Base-by-base conservation (phyloP, 139 green algal genomes). In the Chlamydomonas sp. region DNA sequence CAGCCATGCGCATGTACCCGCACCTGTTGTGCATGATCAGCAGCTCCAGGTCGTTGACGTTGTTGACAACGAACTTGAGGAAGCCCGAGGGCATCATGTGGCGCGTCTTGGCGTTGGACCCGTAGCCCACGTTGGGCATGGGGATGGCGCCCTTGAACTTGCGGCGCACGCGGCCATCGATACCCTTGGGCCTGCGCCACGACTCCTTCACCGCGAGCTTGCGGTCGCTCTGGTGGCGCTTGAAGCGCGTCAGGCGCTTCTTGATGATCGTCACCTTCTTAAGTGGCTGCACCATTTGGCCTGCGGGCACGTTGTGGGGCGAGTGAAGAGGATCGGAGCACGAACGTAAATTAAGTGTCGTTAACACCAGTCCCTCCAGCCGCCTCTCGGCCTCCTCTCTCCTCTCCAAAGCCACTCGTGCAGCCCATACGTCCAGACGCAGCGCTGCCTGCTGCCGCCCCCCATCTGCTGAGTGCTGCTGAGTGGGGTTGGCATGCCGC, bases 1-100 rank as follows among this genome's bases (percentile, higher is more conserved):
- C n/a, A n/a, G n/a, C n/a, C 43, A 54, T 54, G 43, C 43, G 16
- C 13, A 63, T 24, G 26, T 34, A 33, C n/a, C n/a, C n/a, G 22
- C 54, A 78, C 80, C 87, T 85, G 93, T 98, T 99, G 90, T 98
- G 94, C 94, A 99, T 97, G 78, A 99, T 75, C 35, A 99, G 85
- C 71, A 99, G 81, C 81, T 99, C 93, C 38, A 99, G 87, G 67
- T 99, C 94, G 67, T 81, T 83, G 10, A 95, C 88, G 75, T 98
- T 99, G 82, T 76, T 66, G 35, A 99, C 90, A 3, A 91, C 69
- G 66, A 96, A 93, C 75, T 86, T 86, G 20, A 74, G 68, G 71
- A 85, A 86, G 83, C 90, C 94, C 71, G 84, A 95, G 70, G 90
- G 90, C 62, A 98, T 85, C 49, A 88, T 47, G 80, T 99, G 94